Percentiles rank a stretch among this genome's conserved stretches.
Conservation (phyloP, 371 early-diverging fungal genomes). For the Lichtheimia ramosa region DNA sequence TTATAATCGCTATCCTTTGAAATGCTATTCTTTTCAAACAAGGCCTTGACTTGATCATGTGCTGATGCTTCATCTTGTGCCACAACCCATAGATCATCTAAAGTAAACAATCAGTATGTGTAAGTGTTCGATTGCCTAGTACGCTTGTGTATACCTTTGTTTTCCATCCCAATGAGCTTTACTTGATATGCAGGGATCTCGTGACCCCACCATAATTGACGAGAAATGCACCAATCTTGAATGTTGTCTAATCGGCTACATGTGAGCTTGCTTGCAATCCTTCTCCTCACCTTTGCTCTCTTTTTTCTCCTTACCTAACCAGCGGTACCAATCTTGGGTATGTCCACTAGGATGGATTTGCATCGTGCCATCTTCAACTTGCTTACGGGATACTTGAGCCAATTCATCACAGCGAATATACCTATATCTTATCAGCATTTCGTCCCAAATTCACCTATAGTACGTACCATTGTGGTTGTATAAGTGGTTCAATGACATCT, state of each 20-base stretch:
- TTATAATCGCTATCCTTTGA: conserved; percentile 27
- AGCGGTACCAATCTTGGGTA: conserved; percentile 88
- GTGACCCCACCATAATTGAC: conserved; percentile 99
- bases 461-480: conserved; percentile 98
- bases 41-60: conserved; percentile 40
- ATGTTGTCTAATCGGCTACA: conserved; percentile 62
- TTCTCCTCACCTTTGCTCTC: not conserved
- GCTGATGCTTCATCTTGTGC: conserved; percentile 67
- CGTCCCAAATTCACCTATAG: not conserved
- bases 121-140: not conserved
- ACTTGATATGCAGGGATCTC: conserved; percentile 97
- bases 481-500: conserved; percentile 96
- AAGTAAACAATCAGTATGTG: not conserved
- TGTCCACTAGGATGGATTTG: conserved; percentile 82
- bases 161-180: conserved; percentile 35
- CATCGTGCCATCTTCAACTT: conserved; percentile 73
- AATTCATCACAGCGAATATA: conserved; percentile 86
- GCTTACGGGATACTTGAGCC: conserved; percentile 71
- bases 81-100: conserved; percentile 71
- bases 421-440: conserved; percentile 36
- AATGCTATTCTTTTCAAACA: conserved; percentile 28
- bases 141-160: not conserved
- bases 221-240: conserved; percentile 98
- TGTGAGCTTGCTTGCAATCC: conserved; percentile 4
- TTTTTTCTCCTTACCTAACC: conserved; percentile 80